phyloP scores from a whole-genome alignment of 345 rosid species.

The Brassica incana region DNA sequence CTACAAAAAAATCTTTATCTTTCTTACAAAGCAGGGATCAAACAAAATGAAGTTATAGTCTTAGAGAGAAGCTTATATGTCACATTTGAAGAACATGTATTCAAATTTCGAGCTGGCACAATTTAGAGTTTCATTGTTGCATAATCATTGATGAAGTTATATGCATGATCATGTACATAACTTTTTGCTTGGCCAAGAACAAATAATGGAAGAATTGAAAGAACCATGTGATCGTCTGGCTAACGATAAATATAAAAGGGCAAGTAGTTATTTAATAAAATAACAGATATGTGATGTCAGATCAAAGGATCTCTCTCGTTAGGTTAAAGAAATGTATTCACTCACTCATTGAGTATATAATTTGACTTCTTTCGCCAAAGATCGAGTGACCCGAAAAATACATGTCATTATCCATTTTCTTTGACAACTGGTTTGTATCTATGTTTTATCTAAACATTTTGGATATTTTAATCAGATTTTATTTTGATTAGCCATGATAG shows the following conservation, averaged over 20 bases:
- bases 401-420: background rate
- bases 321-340: conserved; percentile 13
- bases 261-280: conserved; percentile 27
- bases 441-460: background rate
- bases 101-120: background rate
- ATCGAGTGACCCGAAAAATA: background rate
- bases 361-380: background rate
- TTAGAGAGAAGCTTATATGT: background rate
- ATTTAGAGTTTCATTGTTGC: background rate
- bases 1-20: background rate
- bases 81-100: background rate
- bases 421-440: background rate
- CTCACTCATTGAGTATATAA: conserved; percentile 7
- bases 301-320: conserved; percentile 20
- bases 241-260: conserved; percentile 2
- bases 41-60: background rate
- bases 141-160: background rate
- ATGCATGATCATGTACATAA: background rate
- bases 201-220: conserved; percentile 19
- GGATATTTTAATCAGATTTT: background rate
- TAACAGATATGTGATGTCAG: conserved; percentile 25
- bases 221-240: conserved; percentile 22
- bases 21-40: background rate
- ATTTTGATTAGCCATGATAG: background rate
- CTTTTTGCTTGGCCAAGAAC: conserved; percentile 2